Conservation (phyloP, 805 yeast genomes). For the Ogataea naganishii region DNA sequence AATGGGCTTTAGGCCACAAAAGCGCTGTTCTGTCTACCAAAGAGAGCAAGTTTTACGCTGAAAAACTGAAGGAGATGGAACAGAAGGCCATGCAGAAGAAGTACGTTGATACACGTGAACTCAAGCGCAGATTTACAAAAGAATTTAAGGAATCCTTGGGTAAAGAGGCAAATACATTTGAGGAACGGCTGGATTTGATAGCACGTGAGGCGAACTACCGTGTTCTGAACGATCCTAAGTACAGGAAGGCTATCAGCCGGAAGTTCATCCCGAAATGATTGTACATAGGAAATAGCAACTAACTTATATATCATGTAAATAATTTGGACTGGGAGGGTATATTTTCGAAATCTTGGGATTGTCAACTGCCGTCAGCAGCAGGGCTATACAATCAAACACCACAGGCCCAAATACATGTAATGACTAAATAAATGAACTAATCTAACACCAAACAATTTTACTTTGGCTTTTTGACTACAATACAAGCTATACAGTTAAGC, state of each 20-base stretch:
- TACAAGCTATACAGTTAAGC: too few relatives aligned
- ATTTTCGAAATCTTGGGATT: too few relatives aligned
- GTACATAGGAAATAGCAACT: too few relatives aligned
- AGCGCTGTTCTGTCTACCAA: slow-evolving; percentile 30
- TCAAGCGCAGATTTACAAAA: slow-evolving; percentile 14
- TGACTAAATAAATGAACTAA: too few relatives aligned
- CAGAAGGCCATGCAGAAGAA: slow-evolving; percentile 15
- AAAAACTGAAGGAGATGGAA: slow-evolving; percentile 26
- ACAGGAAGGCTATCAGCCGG: slow-evolving; percentile 5
- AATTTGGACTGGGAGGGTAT: too few relatives aligned
- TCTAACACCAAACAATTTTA: too few relatives aligned
- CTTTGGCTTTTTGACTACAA: too few relatives aligned
- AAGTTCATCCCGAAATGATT: slow-evolving; percentile 2
- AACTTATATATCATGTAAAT: too few relatives aligned
- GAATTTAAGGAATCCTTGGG: slow-evolving; percentile 18
- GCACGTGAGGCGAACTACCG: slow-evolving; percentile 20
- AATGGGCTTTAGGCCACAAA: slow-evolving; percentile 74
- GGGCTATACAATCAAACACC: too few relatives aligned
- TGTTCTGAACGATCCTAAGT: slow-evolving; percentile 17
- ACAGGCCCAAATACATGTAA: too few relatives aligned
- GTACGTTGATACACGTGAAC: slow-evolving; percentile 15
- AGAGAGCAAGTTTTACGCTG: slow-evolving; percentile 21
- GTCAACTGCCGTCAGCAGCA: too few relatives aligned
- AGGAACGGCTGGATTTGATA: slow-evolving; percentile 12
- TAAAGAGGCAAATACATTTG: slow-evolving; percentile 13